Conservation (phyloP, 2,329 filamentous ascomycete species). For the Lasiodiplodia hormozganensis region DNA sequence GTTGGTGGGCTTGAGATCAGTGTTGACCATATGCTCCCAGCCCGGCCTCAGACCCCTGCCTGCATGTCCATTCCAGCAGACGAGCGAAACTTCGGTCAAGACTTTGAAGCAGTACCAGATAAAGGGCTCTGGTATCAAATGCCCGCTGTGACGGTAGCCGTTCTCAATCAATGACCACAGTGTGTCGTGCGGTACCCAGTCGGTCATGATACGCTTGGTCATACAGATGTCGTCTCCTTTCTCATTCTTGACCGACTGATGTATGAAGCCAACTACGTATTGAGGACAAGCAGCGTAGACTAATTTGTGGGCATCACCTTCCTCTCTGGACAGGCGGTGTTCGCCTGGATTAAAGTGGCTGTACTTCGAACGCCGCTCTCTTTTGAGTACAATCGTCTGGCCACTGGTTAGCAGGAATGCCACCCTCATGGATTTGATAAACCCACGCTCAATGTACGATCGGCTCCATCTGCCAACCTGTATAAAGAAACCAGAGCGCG, state of each 20-base stretch:
- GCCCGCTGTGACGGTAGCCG: neutral
- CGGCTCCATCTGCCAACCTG: neutral
- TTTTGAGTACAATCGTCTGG: neutral
- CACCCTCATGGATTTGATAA: no score
- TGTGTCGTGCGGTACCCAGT: neutral
- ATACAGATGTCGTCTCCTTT: no score
- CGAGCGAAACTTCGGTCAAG: neutral
- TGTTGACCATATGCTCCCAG: constrained; percentile 4
- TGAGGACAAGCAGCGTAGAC: neutral
- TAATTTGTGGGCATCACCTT: neutral
- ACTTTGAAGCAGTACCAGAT: constrained; percentile 14
- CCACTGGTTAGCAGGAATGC: no score
- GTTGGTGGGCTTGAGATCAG: constrained; percentile 4
- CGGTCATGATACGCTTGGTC: neutral
- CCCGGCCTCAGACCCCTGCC: neutral
- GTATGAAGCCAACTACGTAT: neutral
- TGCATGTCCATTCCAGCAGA: constrained; percentile 4
- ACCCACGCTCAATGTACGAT: neutral
- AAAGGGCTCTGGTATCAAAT: neutral
- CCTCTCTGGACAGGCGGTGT: neutral
- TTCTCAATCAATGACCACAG: neutral
- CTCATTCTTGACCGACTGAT: neutral
- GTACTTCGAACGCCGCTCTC: neutral
- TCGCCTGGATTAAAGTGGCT: neutral
- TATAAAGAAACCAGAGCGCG: neutral